phyloP scores from a whole-genome alignment of 805 yeast genomes.

The Phaffomyces opuntiae region DNA sequence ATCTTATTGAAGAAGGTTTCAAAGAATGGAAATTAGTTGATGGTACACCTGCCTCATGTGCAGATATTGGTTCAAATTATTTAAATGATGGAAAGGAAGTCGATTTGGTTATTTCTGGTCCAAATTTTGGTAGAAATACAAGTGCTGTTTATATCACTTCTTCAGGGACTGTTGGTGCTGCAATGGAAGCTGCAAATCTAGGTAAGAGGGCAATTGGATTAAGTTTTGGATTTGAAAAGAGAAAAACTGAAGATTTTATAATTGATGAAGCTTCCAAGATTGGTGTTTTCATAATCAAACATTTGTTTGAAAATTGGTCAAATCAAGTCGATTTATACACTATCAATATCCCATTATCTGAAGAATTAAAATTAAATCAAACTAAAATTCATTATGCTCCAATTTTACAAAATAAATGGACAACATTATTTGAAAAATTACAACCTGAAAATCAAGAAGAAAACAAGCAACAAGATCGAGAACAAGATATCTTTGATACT shows the following conservation, averaged over 20 bases:
- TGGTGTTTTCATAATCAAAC: constrained; percentile 54
- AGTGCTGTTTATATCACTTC: constrained; percentile 83
- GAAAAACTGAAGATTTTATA: constrained; percentile 33
- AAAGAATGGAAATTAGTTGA: constrained; percentile 85
- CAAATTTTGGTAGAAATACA: constrained; percentile 92
- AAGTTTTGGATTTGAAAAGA: constrained; percentile 70
- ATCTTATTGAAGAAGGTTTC: constrained; percentile 26
- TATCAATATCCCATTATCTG: constrained; percentile 76
- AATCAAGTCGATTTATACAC: constrained; percentile 61
- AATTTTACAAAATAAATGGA: constrained; percentile 79
- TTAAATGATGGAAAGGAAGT: constrained; percentile 43
- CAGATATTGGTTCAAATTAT: constrained; percentile 83
- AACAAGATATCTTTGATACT: constrained; percentile 40
- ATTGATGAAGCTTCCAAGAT: constrained; percentile 54
- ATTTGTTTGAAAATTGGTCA: constrained; percentile 56
- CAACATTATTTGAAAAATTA: constrained; percentile 41
- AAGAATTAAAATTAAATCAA: constrained; percentile 38
- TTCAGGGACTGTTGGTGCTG: constrained; percentile 95
- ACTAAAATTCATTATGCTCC: constrained; percentile 71
- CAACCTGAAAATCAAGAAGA: constrained; percentile 10
- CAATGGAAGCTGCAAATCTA: constrained; percentile 81
- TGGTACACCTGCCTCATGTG: constrained; percentile 95
- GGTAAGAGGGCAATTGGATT: constrained; percentile 68
- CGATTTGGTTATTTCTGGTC: constrained; percentile 89
- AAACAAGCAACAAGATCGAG: constrained; percentile 16